Base-by-base conservation (phyloP, 257 asterid species). In the Ligustrum vulgare region DNA sequence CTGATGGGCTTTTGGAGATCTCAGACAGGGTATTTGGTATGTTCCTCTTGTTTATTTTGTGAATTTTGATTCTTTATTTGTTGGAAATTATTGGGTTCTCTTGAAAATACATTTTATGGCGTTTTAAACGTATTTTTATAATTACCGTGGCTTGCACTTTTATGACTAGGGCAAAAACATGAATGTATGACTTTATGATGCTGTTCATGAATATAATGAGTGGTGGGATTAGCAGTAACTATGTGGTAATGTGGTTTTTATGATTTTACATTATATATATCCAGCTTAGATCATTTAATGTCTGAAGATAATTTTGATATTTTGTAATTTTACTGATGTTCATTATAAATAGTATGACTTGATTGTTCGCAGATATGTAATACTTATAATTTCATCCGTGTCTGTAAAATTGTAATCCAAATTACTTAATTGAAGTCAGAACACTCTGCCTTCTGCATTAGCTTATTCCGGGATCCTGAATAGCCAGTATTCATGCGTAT, bases 1-100 rank as follows among this genome's bases (percentile, higher is more conserved):
- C 92, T 1, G 90, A 86, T 12, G 92, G 92, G 75, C 86, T 88
- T 76, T 15, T 81, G 78, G 87, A 88, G 85, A 84, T 86, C 84
- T 81, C 87, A 2, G 90, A 88, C 2, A 83, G 91, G 78, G 86
- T 78, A 77, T 75, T 80, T 73, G 91, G 89, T 87, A 82, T 35
- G 88, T 78, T 51, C 49, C 47, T 74, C 23, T 56, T 45, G 73
- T 41, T 56, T 71, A 54, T 45, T 51, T 74, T 62, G 39, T 32
- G 51, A 76, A 65, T 22, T 51, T 15, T 75, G 16, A 33, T 69
- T 63, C 34, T 75, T 72, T 31, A 10, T 16, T 20, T 69, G 37
- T 28, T n/a, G 63, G 72, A 37, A 34, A 34, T 76, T 32, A 20
- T 20, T 34, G 16, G 23, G 71, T 71, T 71, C 79, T 62, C 67